Evolutionary conservation across 176 grass and related monocot species (phyloP).

Genomic region (Melocanna baccifera): DNA sequence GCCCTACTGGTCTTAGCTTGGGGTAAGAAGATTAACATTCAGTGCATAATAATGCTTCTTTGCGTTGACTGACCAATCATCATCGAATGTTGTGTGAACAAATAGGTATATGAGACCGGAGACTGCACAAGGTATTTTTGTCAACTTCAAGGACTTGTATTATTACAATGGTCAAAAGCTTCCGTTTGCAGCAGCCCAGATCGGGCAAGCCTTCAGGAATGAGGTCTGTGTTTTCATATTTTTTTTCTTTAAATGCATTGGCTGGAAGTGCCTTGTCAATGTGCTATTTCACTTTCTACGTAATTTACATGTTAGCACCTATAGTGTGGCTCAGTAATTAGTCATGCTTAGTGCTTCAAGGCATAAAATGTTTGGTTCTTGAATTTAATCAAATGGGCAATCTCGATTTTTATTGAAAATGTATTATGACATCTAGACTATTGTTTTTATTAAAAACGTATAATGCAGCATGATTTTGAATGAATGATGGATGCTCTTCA

Average conservation of each 20-base stretch:
- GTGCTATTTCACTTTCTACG: background rate
- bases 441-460: background rate
- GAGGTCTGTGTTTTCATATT: constrained; percentile 39
- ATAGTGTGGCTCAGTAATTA: background rate
- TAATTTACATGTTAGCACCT: background rate
- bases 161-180: constrained; percentile 86
- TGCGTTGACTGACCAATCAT: background rate
- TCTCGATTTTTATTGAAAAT: background rate
- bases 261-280: background rate
- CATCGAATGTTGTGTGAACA: constrained; percentile 1
- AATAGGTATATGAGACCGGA: constrained; percentile 87
- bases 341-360: background rate
- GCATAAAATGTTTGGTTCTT: background rate
- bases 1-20: constrained; percentile 62
- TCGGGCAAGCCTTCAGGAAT: constrained; percentile 77
- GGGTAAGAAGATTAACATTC: constrained; percentile 51
- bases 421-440: background rate
- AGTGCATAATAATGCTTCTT: background rate
- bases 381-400: background rate
- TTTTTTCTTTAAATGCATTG: background rate
- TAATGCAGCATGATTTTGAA: background rate
- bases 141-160: constrained; percentile 87
- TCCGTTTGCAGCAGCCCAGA: constrained; percentile 73
- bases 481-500: background rate
- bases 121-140: constrained; percentile 87